phyloP scores from a whole-genome alignment of 305 asterid species.

The Ajuga reptans region DNA sequence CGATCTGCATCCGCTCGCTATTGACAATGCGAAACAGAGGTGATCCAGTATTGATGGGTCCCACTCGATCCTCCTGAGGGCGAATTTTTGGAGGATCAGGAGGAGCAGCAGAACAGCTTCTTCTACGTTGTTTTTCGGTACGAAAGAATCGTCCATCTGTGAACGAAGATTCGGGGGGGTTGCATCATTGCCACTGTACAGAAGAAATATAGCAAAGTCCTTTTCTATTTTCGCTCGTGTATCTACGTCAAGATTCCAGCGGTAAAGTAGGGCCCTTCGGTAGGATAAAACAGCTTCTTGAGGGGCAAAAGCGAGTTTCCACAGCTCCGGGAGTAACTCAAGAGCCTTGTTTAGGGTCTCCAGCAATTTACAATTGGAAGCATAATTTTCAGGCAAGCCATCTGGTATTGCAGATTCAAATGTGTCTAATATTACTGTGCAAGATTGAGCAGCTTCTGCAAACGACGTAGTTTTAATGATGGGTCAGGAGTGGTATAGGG shows the following conservation, averaged over 20 bases:
- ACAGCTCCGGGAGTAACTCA: conserved; percentile 83
- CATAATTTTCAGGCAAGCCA: conserved; percentile 55
- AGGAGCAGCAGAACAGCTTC: conserved; percentile 80
- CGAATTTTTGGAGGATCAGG: conserved; percentile 42
- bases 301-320: conserved; percentile 51
- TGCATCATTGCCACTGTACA: conserved; percentile 76
- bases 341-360: conserved; percentile 70
- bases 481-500: too few relatives aligned
- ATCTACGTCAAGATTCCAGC: conserved; percentile 64
- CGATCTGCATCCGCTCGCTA: conserved; percentile 47
- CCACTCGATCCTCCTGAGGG: conserved; percentile 40
- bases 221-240: conserved; percentile 58
- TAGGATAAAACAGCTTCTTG: conserved; percentile 61
- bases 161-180: conserved; percentile 76
- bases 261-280: conserved; percentile 68
- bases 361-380: conserved; percentile 54
- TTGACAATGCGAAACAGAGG: conserved; percentile 67
- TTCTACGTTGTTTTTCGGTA: conserved; percentile 71
- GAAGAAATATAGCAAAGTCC: conserved; percentile 68
- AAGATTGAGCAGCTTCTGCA: conserved; percentile 85
- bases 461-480: too few relatives aligned
- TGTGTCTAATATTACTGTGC: conserved; percentile 64
- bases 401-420: conserved; percentile 69
- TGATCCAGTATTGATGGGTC: conserved; percentile 76
- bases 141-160: conserved; percentile 63